Evolutionary conservation across 371 early-diverging fungal species (phyloP).

Genomic region (Mortierella sp.): DNA sequence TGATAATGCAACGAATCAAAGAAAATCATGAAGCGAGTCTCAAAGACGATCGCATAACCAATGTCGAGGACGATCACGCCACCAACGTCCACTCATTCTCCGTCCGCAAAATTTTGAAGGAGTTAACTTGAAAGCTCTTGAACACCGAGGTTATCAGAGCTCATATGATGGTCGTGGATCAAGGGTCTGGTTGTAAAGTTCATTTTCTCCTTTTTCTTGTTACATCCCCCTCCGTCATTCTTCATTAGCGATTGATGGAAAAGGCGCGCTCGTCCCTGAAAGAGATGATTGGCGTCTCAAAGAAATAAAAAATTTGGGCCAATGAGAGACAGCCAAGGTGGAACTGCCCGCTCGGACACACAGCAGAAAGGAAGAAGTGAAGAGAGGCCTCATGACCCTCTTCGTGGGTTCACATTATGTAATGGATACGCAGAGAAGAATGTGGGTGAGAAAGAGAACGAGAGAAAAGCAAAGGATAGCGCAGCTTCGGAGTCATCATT

Average conservation of each 20-base stretch:
- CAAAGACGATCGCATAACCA: too few relatives aligned
- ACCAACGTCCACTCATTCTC: not conserved
- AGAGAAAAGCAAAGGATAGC: too few relatives aligned
- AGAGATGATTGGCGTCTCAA: not conserved
- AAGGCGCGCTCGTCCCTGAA: not conserved
- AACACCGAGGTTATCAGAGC: too few relatives aligned
- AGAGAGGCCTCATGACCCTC: not conserved
- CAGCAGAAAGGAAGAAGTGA: not conserved
- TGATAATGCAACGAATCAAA: too few relatives aligned
- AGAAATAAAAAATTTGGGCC: not conserved
- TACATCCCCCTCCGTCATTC: too few relatives aligned
- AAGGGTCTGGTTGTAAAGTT: too few relatives aligned
- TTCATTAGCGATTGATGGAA: too few relatives aligned
- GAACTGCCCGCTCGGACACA: not conserved
- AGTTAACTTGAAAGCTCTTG: too few relatives aligned
- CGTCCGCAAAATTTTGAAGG: too few relatives aligned
- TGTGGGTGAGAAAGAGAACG: not conserved
- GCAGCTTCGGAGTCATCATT: not conserved
- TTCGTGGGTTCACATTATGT: slow-evolving; percentile 3
- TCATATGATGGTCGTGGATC: too few relatives aligned
- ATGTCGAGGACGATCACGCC: not conserved
- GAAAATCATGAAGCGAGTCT: too few relatives aligned
- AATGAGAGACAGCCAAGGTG: slow-evolving; percentile 7
- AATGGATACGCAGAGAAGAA: not conserved
- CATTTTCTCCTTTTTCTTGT: too few relatives aligned